These are phyloP conservation scores for Pittosporum tobira DNA, from an alignment of 129 eudicot species.

Conservation along the genomic window DNA sequence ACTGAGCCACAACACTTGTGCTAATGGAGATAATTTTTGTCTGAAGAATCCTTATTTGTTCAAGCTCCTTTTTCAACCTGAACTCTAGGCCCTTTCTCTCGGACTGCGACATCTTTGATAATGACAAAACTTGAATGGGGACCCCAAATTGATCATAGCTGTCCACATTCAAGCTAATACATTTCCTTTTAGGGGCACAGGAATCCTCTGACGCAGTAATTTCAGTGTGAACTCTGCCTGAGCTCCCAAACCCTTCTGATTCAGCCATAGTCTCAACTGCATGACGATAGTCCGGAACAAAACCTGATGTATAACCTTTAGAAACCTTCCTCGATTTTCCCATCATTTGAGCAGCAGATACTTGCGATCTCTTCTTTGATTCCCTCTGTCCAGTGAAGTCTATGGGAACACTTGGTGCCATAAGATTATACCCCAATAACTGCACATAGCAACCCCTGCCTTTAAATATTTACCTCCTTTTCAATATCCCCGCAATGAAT, in stretches of 20 bases:
- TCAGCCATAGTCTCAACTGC: slow-evolving; percentile 72
- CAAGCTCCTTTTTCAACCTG: slow-evolving; percentile 58
- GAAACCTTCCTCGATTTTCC: slow-evolving; percentile 75
- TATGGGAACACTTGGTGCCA: slow-evolving; percentile 63
- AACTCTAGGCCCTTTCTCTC: slow-evolving; percentile 59
- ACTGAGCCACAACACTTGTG: slow-evolving; percentile 6
- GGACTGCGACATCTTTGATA: slow-evolving; percentile 44
- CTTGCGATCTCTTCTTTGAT: slow-evolving; percentile 24
- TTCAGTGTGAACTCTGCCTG: slow-evolving; percentile 51
- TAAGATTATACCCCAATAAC: slow-evolving; percentile 37
- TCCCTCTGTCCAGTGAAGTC: slow-evolving; percentile 49
- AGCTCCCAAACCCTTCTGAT: slow-evolving; percentile 70
- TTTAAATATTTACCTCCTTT: slow-evolving; percentile 9
- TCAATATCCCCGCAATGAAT: neutral
- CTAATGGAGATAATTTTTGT: slow-evolving; percentile 33
- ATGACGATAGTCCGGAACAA: slow-evolving; percentile 62
- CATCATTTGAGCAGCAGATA: slow-evolving; percentile 31
- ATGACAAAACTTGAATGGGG: slow-evolving; percentile 36
- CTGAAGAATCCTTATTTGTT: slow-evolving; percentile 46
- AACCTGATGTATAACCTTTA: slow-evolving; percentile 36
- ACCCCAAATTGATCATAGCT: slow-evolving; percentile 43
- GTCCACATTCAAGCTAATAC: slow-evolving; percentile 34
- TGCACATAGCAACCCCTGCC: slow-evolving; percentile 27
- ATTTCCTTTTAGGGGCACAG: slow-evolving; percentile 43
- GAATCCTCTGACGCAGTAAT: slow-evolving; percentile 49